Percentiles rank a stretch among this genome's conserved stretches.
phyloP scores from a whole-genome alignment of 805 yeast genomes.

The Yamadazyma ubonensis region DNA sequence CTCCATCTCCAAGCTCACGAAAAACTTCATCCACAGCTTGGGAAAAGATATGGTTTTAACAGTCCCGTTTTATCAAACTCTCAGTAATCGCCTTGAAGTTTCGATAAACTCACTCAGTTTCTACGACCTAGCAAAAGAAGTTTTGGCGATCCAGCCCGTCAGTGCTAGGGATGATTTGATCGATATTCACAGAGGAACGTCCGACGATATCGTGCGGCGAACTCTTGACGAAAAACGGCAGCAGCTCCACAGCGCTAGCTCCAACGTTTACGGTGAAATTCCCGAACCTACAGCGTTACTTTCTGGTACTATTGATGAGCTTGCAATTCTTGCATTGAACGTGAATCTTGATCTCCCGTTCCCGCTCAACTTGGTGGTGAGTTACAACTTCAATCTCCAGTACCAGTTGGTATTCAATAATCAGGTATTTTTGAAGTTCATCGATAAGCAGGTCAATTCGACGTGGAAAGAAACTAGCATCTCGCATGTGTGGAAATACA shows the following conservation, averaged over 20 bases:
- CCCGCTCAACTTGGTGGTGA: conserved; percentile 76
- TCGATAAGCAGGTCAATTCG: conserved; percentile 56
- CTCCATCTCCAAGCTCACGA: conserved; percentile 28
- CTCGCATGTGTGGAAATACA: conserved; percentile 65
- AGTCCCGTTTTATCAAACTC: conserved; percentile 1
- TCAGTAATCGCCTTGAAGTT: conserved; percentile 23
- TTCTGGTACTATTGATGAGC: conserved; percentile 36
- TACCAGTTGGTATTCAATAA: conserved; percentile 80
- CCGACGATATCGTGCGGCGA: conserved; percentile 24
- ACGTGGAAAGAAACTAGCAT: conserved; percentile 72
- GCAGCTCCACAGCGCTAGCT: conserved; percentile 12
- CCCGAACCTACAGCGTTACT: no score
- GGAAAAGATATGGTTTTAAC: conserved; percentile 4
- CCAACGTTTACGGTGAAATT: no score
- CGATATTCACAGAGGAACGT: conserved; percentile 27
- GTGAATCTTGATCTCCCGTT: conserved; percentile 71
- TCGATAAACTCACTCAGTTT: conserved; percentile 47
- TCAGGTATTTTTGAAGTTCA: conserved; percentile 58
- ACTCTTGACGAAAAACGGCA: conserved; percentile 38
- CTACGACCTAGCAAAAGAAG: conserved; percentile 45
- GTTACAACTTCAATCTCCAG: conserved; percentile 68
- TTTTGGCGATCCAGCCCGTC: conserved; percentile 54
- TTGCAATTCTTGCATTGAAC: conserved; percentile 51
- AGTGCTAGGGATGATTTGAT: conserved; percentile 53
- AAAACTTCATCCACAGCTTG: conserved; percentile 18